phyloP scores from a whole-genome alignment of 768 basidiomycete genomes.

The Boletales sp. region DNA sequence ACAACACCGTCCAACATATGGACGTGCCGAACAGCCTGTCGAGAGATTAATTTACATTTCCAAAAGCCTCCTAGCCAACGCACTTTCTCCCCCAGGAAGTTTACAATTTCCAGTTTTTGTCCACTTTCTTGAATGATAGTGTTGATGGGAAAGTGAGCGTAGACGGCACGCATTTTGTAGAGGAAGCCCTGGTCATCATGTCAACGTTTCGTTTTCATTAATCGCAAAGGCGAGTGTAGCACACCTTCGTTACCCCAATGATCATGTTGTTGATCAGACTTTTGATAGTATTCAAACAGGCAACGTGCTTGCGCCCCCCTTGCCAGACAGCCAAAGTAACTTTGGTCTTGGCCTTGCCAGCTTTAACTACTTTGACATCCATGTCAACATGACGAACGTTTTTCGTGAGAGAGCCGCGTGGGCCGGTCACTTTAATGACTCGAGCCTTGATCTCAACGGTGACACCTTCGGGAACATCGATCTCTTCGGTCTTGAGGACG shows the following conservation, averaged over 20 bases:
- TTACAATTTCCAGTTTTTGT: conserved; percentile 79
- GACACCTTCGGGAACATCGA: conserved; percentile 83
- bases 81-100: conserved; percentile 94
- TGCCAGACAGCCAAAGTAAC: conserved; percentile 97
- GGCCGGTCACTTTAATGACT: conserved; percentile 86
- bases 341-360: conserved; percentile 60
- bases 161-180: conserved; percentile 99
- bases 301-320: conserved; percentile 96
- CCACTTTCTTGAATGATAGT: conserved; percentile 85
- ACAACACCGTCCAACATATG: conserved; percentile 87
- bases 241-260: conserved; percentile 91
- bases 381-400: conserved; percentile 90
- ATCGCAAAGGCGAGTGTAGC: conserved; percentile 1
- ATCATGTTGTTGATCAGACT: conserved; percentile 97
- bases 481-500: conserved; percentile 90
- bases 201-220: conserved; percentile 7
- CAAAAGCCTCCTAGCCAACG: conserved; percentile 9
- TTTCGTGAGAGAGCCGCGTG: conserved; percentile 90
- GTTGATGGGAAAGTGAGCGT: conserved; percentile 99
- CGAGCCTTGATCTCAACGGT: conserved; percentile 87
- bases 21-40: conserved; percentile 86
- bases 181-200: conserved; percentile 74
- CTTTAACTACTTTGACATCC: conserved; percentile 82
- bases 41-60: not conserved
- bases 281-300: conserved; percentile 94